These are phyloP conservation scores for Vitis hybrid DNA, from an alignment of 177 flowering plant genomes.

Conservation along the genomic window DNA sequence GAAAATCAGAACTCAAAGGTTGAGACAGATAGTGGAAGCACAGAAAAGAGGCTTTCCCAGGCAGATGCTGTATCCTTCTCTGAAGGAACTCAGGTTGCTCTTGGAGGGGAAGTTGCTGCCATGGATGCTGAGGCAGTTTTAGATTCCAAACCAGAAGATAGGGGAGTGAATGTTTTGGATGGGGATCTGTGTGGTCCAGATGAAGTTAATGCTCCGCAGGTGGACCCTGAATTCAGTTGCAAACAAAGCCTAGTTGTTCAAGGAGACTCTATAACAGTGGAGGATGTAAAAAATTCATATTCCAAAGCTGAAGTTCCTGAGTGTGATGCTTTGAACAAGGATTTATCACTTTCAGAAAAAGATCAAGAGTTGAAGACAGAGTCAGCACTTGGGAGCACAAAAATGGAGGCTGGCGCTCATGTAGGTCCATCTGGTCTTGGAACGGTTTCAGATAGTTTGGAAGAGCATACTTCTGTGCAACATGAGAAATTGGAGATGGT, in stretches of 20 bases:
- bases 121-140: too few relatives aligned
- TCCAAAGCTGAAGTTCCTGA: too few relatives aligned
- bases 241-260: too few relatives aligned
- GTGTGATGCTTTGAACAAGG: too few relatives aligned
- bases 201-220: too few relatives aligned
- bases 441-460: background rate
- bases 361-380: slow-evolving; percentile 6
- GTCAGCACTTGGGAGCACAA: background rate
- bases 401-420: background rate
- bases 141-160: too few relatives aligned
- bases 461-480: slow-evolving; percentile 3
- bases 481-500: slow-evolving; percentile 5
- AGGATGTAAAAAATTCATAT: too few relatives aligned
- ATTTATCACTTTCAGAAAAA: background rate
- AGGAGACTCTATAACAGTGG: too few relatives aligned
- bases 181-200: too few relatives aligned
- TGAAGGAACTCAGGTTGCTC: background rate
- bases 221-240: too few relatives aligned
- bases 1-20: background rate
- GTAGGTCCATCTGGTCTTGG: background rate
- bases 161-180: too few relatives aligned
- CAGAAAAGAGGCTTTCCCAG: background rate
- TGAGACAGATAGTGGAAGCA: background rate
- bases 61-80: background rate
- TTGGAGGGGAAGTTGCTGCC: background rate